These are phyloP conservation scores for Kluyveromyces wickerhamii DNA, from an alignment of 805 yeast species.

Conservation along the genomic window DNA sequence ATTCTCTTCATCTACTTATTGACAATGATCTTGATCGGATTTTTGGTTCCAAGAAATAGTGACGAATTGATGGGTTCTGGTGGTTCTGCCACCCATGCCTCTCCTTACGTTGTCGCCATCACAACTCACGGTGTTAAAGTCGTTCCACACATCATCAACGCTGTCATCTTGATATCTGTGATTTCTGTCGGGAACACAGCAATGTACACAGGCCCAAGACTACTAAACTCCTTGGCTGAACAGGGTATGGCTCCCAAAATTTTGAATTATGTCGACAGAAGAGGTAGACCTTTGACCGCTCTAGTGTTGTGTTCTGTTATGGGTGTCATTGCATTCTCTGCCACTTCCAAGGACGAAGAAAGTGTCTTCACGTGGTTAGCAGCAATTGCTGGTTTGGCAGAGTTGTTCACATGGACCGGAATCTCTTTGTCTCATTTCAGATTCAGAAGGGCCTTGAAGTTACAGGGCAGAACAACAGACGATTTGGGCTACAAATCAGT, in stretches of 20 bases:
- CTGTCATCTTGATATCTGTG: slow-evolving; percentile 64
- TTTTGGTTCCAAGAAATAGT: slow-evolving; percentile 53
- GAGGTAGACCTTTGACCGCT: slow-evolving; percentile 54
- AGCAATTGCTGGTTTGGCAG: slow-evolving; percentile 49
- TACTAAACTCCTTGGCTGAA: slow-evolving; percentile 58
- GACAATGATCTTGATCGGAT: slow-evolving; percentile 46
- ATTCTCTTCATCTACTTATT: slow-evolving; percentile 50
- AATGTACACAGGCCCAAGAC: slow-evolving; percentile 64
- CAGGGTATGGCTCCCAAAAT: slow-evolving; percentile 59
- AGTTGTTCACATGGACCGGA: slow-evolving; percentile 52
- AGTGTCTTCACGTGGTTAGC: slow-evolving; percentile 54
- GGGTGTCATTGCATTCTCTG: slow-evolving; percentile 54
- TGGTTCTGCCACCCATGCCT: slow-evolving; percentile 47
- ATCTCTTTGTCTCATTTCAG: slow-evolving; percentile 46
- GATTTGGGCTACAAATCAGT: slow-evolving; percentile 47
- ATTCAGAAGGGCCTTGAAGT: slow-evolving; percentile 46
- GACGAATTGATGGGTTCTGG: slow-evolving; percentile 42
- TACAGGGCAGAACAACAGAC: slow-evolving; percentile 37
- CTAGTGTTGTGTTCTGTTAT: slow-evolving; percentile 40
- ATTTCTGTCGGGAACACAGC: slow-evolving; percentile 73
- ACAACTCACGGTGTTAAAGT: slow-evolving; percentile 52
- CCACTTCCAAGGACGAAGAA: slow-evolving; percentile 44
- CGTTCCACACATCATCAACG: slow-evolving; percentile 66
- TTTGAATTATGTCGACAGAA: slow-evolving; percentile 45
- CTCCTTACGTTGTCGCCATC: slow-evolving; percentile 73